A percentile compares a stretch with the other conserved stretches of the same genome.
Evolutionary conservation across 139 green algal genomes (phyloP).

Genomic region (Picochlorum sp.): DNA sequence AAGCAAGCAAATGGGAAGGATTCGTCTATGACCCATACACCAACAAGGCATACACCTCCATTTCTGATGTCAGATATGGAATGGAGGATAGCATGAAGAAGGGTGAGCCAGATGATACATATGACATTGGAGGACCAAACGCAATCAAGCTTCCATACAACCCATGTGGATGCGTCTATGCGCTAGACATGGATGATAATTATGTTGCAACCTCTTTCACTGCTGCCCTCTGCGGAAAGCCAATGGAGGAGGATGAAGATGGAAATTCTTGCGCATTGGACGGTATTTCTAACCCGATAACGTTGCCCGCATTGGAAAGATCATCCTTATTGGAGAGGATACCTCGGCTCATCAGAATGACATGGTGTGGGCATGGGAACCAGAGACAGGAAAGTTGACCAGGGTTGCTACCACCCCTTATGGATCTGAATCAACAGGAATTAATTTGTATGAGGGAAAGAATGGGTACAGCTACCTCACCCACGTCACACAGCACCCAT

Average conservation of each 20-base stretch:
- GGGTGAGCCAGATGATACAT: constrained; percentile 9
- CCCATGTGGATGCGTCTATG: constrained; percentile 34
- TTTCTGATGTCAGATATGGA: constrained; percentile 18
- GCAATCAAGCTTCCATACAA: constrained; percentile 28
- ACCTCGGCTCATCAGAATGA: constrained; percentile 36
- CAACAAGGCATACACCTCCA: constrained; percentile 21
- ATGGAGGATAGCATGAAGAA: constrained; percentile 30
- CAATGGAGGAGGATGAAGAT: constrained; percentile 5
- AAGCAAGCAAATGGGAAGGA: constrained; percentile 56
- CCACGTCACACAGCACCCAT: constrained; percentile 47
- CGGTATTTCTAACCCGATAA: constrained; percentile 37
- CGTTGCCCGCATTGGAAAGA: constrained; percentile 22
- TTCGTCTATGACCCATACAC: constrained; percentile 23
- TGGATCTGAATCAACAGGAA: constrained; percentile 38
- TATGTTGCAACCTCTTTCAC: constrained; percentile 12
- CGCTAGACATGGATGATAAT: constrained; percentile 17
- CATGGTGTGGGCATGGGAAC: constrained; percentile 39
- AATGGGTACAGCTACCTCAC: constrained; percentile 35
- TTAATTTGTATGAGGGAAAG: constrained; percentile 40
- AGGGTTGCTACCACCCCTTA: constrained; percentile 44
- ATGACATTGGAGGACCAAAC: constrained; percentile 24
- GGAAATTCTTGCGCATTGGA: constrained; percentile 24
- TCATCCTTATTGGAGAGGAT: constrained; percentile 35
- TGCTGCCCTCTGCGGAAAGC: constrained; percentile 30
- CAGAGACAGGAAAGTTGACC: constrained; percentile 22